phyloP scores from a whole-genome alignment of 768 basidiomycete genomes.

The Boletus speciosus region DNA sequence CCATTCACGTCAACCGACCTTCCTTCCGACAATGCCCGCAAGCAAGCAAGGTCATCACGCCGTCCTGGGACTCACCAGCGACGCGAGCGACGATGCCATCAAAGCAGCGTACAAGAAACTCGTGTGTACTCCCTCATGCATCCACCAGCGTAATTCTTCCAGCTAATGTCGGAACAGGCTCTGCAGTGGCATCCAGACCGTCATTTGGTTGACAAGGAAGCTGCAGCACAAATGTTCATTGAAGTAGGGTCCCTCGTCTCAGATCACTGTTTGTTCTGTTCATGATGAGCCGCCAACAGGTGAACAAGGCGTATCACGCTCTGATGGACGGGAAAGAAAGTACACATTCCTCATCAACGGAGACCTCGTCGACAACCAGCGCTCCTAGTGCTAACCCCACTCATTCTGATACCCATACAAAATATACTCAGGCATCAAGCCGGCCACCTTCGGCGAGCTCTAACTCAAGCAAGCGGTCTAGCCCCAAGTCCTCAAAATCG shows the following conservation, averaged over 20 bases:
- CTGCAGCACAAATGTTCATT: conserved; percentile 52
- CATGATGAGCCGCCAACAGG: conserved; percentile 30
- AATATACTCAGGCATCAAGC: conserved; percentile 27
- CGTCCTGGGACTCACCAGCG: conserved; percentile 42
- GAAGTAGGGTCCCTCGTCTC: conserved; percentile 40
- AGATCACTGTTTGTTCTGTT: not conserved
- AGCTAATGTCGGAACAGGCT: conserved; percentile 37
- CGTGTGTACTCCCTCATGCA: conserved; percentile 36
- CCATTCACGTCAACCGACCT: conserved; percentile 7
- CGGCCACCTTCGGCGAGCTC: conserved; percentile 32
- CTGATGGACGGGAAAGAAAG: conserved; percentile 44
- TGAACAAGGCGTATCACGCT: conserved; percentile 54
- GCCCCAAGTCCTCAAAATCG: conserved; percentile 4
- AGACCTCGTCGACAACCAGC: conserved; percentile 25
- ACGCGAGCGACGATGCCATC: conserved; percentile 50
- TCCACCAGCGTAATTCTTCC: conserved; percentile 21
- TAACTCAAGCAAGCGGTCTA: conserved; percentile 23
- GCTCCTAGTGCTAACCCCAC: conserved; percentile 19
- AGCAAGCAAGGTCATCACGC: conserved; percentile 33
- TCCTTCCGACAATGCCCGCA: conserved; percentile 28
- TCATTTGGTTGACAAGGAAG: conserved; percentile 48
- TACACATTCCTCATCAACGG: conserved; percentile 25
- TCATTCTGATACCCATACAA: conserved; percentile 19
- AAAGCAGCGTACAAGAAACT: conserved; percentile 60
- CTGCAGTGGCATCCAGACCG: conserved; percentile 70